Percentiles rank a stretch among this genome's conserved stretches.
phyloP scores from a whole-genome alignment of 805 yeast genomes.

The Yarrowia divulgata region DNA sequence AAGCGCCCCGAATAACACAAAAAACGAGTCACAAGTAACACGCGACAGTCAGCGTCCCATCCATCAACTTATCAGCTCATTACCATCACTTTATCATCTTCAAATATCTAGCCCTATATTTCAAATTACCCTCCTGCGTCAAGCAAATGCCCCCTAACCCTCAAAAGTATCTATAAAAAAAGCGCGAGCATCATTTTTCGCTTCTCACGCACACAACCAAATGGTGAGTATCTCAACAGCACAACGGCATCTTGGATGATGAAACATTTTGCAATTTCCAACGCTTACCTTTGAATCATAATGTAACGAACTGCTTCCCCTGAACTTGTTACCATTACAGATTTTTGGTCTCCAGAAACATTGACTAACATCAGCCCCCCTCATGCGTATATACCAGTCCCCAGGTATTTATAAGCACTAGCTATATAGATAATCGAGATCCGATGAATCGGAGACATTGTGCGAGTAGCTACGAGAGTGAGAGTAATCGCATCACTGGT shows the following conservation, averaged over 20 bases:
- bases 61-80: too few species aligned
- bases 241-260: conserved; percentile 23
- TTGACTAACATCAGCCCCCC: conserved; percentile 10
- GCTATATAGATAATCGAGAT: not conserved
- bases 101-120: not conserved
- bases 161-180: not conserved
- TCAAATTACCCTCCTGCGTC: conserved; percentile 35
- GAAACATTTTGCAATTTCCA: conserved; percentile 38
- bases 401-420: not conserved
- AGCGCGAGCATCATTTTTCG: not conserved
- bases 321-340: conserved; percentile 1
- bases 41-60: not conserved
- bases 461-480: too few species aligned
- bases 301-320: conserved; percentile 39
- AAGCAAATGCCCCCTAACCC: conserved; percentile 4
- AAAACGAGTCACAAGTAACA: not conserved
- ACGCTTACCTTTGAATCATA: conserved; percentile 38
- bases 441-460: too few species aligned
- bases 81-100: too few species aligned
- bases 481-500: too few species aligned
- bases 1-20: not conserved
- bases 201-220: conserved; percentile 18
- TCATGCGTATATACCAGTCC: too few species aligned
- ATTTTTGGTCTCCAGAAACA: not conserved
- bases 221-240: conserved; percentile 23